Evolutionary conservation across 495 filamentous ascomycete genomes (phyloP).

Genomic region (Xylaria telfairii): DNA sequence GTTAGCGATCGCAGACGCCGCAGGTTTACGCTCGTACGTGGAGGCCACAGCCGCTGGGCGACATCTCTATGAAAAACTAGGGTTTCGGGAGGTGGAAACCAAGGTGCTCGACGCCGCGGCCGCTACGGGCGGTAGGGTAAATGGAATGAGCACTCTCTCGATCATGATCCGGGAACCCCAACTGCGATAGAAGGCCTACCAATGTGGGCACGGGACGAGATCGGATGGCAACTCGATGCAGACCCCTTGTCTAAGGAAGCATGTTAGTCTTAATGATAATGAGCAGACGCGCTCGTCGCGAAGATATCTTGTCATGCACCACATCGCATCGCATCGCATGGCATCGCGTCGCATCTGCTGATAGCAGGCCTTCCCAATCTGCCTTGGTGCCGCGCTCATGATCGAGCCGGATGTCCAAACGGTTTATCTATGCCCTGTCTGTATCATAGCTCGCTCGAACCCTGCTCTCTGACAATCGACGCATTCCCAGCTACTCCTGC

Average conservation of each 20-base stretch:
- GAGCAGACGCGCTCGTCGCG: not conserved
- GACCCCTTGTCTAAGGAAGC: not conserved
- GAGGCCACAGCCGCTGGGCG: slow-evolving; percentile 44
- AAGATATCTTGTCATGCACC: not conserved
- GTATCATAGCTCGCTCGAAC: not conserved
- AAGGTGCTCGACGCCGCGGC: slow-evolving; percentile 38
- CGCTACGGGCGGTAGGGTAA: slow-evolving; percentile 24
- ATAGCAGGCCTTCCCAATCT: not conserved
- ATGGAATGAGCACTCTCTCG: slow-evolving; percentile 26
- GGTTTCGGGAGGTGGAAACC: slow-evolving; percentile 44
- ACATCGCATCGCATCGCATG: slow-evolving; percentile 11
- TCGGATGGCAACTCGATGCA: not conserved
- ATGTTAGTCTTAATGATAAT: not conserved
- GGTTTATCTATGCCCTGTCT: not conserved
- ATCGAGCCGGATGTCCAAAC: not conserved
- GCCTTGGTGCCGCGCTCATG: not conserved
- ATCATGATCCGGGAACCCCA: slow-evolving; percentile 40
- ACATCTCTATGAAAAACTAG: slow-evolving; percentile 43
- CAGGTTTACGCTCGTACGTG: slow-evolving; percentile 37
- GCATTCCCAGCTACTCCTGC: not conserved
- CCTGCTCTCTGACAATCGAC: not conserved
- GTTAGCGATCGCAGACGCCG: slow-evolving; percentile 38
- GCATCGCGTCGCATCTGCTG: not conserved
- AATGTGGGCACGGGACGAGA: not conserved
- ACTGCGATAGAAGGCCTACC: slow-evolving; percentile 2